Evolutionary conservation across 108 stramenopile genomes (phyloP).

Genomic region (Epithemia pelagica): DNA sequence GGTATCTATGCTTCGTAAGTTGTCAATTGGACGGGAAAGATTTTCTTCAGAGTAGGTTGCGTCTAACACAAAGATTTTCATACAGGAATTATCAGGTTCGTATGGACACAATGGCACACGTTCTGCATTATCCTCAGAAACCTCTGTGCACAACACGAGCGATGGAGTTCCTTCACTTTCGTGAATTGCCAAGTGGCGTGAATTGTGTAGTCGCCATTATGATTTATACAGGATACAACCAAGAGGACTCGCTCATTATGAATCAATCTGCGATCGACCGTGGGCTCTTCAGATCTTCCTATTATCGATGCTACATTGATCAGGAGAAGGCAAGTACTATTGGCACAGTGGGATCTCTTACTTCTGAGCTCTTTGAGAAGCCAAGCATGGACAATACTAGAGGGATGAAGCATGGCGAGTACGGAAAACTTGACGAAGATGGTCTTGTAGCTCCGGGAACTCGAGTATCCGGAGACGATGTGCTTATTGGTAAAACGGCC

Average conservation of each 20-base stretch:
- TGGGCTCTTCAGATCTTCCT: constrained; percentile 95
- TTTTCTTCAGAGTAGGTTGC: too few species aligned
- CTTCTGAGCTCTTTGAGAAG: constrained; percentile 88
- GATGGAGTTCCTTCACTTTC: constrained; percentile 97
- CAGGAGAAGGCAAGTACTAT: constrained; percentile 83
- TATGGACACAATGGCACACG: constrained; percentile 99
- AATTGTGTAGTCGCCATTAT: constrained; percentile 96
- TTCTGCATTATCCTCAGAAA: constrained; percentile 98
- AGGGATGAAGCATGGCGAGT: constrained; percentile 93
- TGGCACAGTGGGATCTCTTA: constrained; percentile 71
- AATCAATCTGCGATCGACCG: constrained; percentile 98
- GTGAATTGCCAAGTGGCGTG: constrained; percentile 97
- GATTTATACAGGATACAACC: constrained; percentile 99
- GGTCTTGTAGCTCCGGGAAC: constrained; percentile 94
- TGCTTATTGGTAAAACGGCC: constrained; percentile 96
- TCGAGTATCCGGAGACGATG: constrained; percentile 92
- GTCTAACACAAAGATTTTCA: too few species aligned
- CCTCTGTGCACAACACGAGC: constrained; percentile 96
- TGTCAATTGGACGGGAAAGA: too few species aligned
- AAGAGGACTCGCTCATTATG: constrained; percentile 98
- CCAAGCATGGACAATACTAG: constrained; percentile 72
- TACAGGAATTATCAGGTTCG: constrained; percentile 97
- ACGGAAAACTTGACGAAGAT: constrained; percentile 96
- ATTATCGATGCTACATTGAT: constrained; percentile 91
- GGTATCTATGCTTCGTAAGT: constrained; percentile 94